Percentiles rank a stretch among this genome's conserved stretches.
Evolutionary conservation across 2,329 filamentous ascomycete genomes (phyloP).

Genomic region (Ceratocystis smalleyi): DNA sequence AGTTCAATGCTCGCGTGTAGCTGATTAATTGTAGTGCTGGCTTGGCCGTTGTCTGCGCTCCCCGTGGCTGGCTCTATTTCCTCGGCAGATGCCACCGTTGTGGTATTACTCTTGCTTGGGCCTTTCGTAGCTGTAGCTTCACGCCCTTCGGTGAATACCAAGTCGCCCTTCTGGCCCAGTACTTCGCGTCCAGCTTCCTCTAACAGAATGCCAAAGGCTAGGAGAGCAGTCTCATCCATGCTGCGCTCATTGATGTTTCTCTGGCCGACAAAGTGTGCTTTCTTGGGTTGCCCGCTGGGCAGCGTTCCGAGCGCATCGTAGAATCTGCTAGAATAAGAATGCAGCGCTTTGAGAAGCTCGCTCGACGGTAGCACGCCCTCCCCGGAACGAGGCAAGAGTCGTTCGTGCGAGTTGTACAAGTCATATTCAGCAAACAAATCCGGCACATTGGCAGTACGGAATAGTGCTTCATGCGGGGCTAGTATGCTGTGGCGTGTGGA

Average conservation of each 20-base stretch:
- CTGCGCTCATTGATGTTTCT: conserved; percentile 37
- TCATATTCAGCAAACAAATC: conserved; percentile 54
- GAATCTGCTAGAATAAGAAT: conserved; percentile 51
- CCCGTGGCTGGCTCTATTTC: neutral
- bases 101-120: neutral
- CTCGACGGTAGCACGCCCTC: conserved; percentile 45
- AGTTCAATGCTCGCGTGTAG: neutral
- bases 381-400: conserved; percentile 32
- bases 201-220: conserved; percentile 59
- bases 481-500: conserved; percentile 22
- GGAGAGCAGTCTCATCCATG: conserved; percentile 63
- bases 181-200: conserved; percentile 51
- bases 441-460: conserved; percentile 48
- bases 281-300: conserved; percentile 15
- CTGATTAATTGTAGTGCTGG: neutral
- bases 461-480: conserved; percentile 56
- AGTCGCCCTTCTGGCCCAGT: conserved; percentile 49
- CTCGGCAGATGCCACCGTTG: neutral
- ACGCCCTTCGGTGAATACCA: conserved; percentile 52
- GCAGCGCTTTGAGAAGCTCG: conserved; percentile 53
- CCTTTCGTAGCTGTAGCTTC: conserved; percentile 17
- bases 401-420: conserved; percentile 50
- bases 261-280: conserved; percentile 17
- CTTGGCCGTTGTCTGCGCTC: neutral
- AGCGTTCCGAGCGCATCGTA: conserved; percentile 34